Conservation (phyloP, 257 asterid species). For the Leonotis leonurus region DNA sequence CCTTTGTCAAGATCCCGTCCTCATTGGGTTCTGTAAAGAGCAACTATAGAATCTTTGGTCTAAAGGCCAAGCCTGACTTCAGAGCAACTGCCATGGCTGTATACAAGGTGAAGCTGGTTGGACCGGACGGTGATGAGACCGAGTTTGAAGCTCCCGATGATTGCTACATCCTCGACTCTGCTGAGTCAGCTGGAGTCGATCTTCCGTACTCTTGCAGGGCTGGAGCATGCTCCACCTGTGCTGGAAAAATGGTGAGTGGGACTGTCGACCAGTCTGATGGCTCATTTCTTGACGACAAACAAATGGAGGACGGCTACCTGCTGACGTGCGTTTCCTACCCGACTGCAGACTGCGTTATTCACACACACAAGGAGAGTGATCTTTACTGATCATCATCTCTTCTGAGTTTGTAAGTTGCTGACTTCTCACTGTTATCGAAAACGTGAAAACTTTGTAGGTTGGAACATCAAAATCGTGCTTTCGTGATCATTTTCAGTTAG, state of each 20-base stretch:
- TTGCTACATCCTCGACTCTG: conserved; percentile 66
- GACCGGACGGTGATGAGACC: conserved; percentile 45
- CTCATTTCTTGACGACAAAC: conserved; percentile 62
- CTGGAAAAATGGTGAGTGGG: conserved; percentile 57
- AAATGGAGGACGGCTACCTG: conserved; percentile 43
- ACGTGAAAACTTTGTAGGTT: not conserved
- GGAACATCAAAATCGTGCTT: not conserved
- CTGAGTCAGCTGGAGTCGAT: conserved; percentile 65
- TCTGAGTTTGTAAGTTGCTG: not conserved
- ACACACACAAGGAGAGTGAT: conserved; percentile 74
- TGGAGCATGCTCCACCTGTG: conserved; percentile 92
- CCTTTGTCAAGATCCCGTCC: conserved; percentile 40
- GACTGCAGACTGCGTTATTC: conserved; percentile 66
- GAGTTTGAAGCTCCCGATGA: conserved; percentile 68
- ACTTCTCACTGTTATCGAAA: not conserved
- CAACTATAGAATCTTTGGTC: conserved; percentile 39
- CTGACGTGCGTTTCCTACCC: conserved; percentile 83
- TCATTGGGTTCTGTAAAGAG: conserved; percentile 42
- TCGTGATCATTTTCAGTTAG: not conserved
- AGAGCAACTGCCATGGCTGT: conserved; percentile 48
- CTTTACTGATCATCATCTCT: conserved; percentile 32
- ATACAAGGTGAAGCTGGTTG: conserved; percentile 64
- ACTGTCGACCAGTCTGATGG: conserved; percentile 71
- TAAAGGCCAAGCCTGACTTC: conserved; percentile 44
- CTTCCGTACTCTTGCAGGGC: conserved; percentile 90